These are phyloP conservation scores for Trametes sp. DNA, from an alignment of 1,284 basidiomycete genomes.

Conservation along the genomic window DNA sequence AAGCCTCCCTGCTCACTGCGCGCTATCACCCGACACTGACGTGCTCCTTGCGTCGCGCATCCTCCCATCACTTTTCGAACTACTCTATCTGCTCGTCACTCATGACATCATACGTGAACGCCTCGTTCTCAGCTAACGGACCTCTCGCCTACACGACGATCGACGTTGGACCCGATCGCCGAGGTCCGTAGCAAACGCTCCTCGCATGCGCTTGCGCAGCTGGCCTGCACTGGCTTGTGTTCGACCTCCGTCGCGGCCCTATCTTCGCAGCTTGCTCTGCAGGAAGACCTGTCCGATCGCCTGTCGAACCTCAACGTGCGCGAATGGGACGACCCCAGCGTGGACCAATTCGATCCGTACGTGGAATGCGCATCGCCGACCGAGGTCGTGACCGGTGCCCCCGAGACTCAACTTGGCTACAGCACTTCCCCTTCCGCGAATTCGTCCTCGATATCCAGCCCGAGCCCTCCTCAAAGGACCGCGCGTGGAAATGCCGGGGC, in stretches of 20 bases:
- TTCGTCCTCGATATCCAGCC: constrained; percentile 9
- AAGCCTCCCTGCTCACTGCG: constrained; percentile 25
- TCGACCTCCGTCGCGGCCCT: constrained; percentile 39
- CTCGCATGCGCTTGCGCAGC: constrained; percentile 37
- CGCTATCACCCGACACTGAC: constrained; percentile 25
- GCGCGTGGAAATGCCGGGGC: constrained; percentile 6
- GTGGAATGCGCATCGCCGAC: constrained; percentile 26
- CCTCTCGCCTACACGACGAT: constrained; percentile 17
- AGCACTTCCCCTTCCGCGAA: background rate
- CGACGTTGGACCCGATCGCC: constrained; percentile 26
- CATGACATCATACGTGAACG: constrained; percentile 20
- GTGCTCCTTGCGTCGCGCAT: constrained; percentile 13
- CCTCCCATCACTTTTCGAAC: constrained; percentile 12
- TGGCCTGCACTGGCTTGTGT: constrained; percentile 41
- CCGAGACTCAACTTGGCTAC: background rate
- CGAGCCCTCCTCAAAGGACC: constrained; percentile 7
- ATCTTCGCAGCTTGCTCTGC: constrained; percentile 35
- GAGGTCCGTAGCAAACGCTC: constrained; percentile 30
- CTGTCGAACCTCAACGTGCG: constrained; percentile 10
- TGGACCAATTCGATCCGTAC: constrained; percentile 35
- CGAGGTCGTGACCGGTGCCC: constrained; percentile 1
- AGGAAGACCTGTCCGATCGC: constrained; percentile 30
- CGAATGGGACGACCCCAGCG: constrained; percentile 17
- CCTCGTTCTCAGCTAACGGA: constrained; percentile 19
- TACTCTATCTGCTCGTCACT: constrained; percentile 1